A percentile compares a stretch with the other conserved stretches of the same genome.
phyloP scores from a whole-genome alignment of 768 basidiomycete species.

The Suillus ampliporus region DNA sequence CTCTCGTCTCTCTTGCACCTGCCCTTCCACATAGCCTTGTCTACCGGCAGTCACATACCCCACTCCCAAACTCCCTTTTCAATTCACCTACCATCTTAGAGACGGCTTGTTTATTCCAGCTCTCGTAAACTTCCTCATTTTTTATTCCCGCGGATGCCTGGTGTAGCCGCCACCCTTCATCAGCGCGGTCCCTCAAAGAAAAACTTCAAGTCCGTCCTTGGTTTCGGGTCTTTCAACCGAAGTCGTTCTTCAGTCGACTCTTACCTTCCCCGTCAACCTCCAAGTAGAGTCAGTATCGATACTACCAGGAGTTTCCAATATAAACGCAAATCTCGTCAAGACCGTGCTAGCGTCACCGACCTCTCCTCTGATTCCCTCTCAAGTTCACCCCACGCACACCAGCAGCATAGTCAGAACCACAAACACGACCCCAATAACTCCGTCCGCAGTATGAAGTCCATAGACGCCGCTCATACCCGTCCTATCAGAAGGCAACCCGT shows the following conservation, averaged over 20 bases:
- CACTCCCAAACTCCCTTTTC: conserved; percentile 29
- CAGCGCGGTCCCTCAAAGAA: conserved; percentile 45
- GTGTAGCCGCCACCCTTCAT: conserved; percentile 42
- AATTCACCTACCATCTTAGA: not conserved
- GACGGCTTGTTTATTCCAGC: conserved; percentile 1
- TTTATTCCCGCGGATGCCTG: conserved; percentile 47
- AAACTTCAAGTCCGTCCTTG: conserved; percentile 55
- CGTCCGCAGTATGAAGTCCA: conserved; percentile 47
- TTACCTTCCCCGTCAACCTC: conserved; percentile 32
- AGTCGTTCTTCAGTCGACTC: conserved; percentile 36
- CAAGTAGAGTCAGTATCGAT: conserved; percentile 51
- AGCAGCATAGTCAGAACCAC: conserved; percentile 18
- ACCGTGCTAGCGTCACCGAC: conserved; percentile 45
- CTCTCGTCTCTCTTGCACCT: conserved; percentile 24
- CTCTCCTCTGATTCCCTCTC: conserved; percentile 39
- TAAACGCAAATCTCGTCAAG: conserved; percentile 41
- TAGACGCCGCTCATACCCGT: conserved; percentile 49
- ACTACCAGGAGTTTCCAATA: conserved; percentile 43
- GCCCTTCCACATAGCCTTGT: conserved; percentile 29
- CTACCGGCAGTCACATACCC: conserved; percentile 30
- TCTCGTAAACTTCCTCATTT: conserved; percentile 8
- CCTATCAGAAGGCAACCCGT: conserved; percentile 54
- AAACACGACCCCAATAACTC: conserved; percentile 24
- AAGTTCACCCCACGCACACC: conserved; percentile 36
- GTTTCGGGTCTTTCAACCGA: conserved; percentile 46